Conservation (phyloP, 1,284 basidiomycete genomes). For the Erythrobasidium hasegawianum region DNA sequence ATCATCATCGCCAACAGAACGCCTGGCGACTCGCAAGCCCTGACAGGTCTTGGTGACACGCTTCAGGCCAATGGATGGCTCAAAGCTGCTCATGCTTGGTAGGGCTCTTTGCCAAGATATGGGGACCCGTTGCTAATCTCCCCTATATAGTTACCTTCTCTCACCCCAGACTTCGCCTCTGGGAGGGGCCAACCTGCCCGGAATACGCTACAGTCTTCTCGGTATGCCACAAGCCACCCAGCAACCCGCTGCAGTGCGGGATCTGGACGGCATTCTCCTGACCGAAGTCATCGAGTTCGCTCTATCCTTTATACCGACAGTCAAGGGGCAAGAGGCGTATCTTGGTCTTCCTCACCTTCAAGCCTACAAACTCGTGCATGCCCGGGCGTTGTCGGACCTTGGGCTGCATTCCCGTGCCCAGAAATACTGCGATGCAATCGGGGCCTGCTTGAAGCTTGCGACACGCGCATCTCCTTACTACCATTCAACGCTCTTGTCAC, state of each 20-base stretch:
- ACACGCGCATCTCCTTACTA: slow-evolving; percentile 65
- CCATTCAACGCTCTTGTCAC: slow-evolving; percentile 64
- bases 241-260: slow-evolving; percentile 59
- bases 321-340: slow-evolving; percentile 84
- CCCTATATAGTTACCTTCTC: slow-evolving; percentile 69
- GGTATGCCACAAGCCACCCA: slow-evolving; percentile 61
- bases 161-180: slow-evolving; percentile 76
- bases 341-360: slow-evolving; percentile 79
- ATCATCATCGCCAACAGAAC: slow-evolving; percentile 76
- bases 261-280: slow-evolving; percentile 76
- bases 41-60: slow-evolving; percentile 83
- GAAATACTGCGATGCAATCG: slow-evolving; percentile 85
- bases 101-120: slow-evolving; percentile 37
- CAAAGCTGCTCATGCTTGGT: slow-evolving; percentile 91
- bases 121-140: slow-evolving; percentile 9
- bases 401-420: slow-evolving; percentile 48
- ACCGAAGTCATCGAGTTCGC: slow-evolving; percentile 93
- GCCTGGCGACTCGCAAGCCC: slow-evolving; percentile 58
- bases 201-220: slow-evolving; percentile 51
- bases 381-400: slow-evolving; percentile 62
- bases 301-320: slow-evolving; percentile 64
- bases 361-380: slow-evolving; percentile 79
- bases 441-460: slow-evolving; percentile 57
- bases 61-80: slow-evolving; percentile 67
- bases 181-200: slow-evolving; percentile 51